Conservation (phyloP, 352 stramenopile genomes). For the Globisporangium paddicum region DNA sequence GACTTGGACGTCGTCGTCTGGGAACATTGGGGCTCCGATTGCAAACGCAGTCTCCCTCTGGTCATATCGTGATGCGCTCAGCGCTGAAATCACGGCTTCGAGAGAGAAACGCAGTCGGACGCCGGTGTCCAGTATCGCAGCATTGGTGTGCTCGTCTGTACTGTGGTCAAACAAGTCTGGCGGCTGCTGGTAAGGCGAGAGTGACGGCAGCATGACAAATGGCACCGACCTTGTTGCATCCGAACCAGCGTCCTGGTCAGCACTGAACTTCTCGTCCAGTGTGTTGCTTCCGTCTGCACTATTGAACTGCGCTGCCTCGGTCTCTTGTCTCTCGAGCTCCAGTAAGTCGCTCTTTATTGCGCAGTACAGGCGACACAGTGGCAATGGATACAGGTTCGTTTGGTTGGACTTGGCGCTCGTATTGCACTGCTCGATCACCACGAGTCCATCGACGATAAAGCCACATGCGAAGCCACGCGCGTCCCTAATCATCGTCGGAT, state of each 20-base stretch:
- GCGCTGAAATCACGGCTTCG: conserved; percentile 6
- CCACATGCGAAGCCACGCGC: neutral
- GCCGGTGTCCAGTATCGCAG: neutral
- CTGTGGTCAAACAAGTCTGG: neutral
- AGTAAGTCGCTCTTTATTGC: neutral
- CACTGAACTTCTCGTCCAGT: neutral
- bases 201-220: conserved; percentile 14
- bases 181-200: conserved; percentile 10
- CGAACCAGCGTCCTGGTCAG: neutral
- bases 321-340: neutral
- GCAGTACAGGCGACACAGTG: conserved; percentile 12
- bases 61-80: conserved; percentile 10
- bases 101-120: conserved; percentile 11
- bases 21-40: conserved; percentile 23
- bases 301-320: neutral
- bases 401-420: neutral
- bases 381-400: conserved; percentile 8
- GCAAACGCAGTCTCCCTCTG: conserved; percentile 13
- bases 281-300: neutral
- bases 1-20: conserved; percentile 11
- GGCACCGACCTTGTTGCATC: neutral
- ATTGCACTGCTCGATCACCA: conserved; percentile 13
- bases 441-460: conserved; percentile 13
- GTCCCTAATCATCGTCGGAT: neutral
- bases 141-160: neutral